These are phyloP conservation scores for Gyrodon lividus DNA, from an alignment of 768 basidiomycete genomes.

Conservation along the genomic window DNA sequence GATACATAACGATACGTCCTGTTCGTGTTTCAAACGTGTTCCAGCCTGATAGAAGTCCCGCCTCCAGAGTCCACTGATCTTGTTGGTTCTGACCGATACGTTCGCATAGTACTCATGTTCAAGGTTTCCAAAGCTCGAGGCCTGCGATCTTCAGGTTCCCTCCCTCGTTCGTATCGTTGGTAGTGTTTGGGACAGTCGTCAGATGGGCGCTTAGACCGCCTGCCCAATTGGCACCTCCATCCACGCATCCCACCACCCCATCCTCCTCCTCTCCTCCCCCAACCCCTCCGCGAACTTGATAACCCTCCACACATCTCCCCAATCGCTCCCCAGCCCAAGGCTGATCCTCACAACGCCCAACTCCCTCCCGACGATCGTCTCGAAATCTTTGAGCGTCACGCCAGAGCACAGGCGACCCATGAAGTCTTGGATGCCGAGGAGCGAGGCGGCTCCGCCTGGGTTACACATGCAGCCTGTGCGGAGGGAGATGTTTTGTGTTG, in stretches of 20 bases:
- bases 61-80: too few relatives aligned
- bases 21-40: background rate
- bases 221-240: conserved; percentile 32
- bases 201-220: conserved; percentile 26
- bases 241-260: conserved; percentile 42
- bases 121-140: background rate
- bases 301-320: conserved; percentile 68
- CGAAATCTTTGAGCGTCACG: conserved; percentile 60
- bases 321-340: conserved; percentile 76
- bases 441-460: conserved; percentile 74
- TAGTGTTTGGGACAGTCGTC: background rate
- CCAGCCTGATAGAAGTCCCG: too few relatives aligned
- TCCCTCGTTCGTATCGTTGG: background rate
- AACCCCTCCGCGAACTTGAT: conserved; percentile 49
- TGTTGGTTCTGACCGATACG: too few relatives aligned
- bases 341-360: conserved; percentile 76
- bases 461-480: conserved; percentile 90
- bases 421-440: conserved; percentile 63
- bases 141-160: background rate
- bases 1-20: background rate
- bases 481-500: conserved; percentile 63
- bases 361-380: conserved; percentile 59
- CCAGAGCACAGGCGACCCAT: conserved; percentile 63
- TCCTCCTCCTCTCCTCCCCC: conserved; percentile 37
- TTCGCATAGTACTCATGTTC: background rate